Evolutionary conservation across 108 stramenopile species (phyloP), one percentile per base, ranked within the genome.

Genomic region (Nitzschia sp.): DNA sequence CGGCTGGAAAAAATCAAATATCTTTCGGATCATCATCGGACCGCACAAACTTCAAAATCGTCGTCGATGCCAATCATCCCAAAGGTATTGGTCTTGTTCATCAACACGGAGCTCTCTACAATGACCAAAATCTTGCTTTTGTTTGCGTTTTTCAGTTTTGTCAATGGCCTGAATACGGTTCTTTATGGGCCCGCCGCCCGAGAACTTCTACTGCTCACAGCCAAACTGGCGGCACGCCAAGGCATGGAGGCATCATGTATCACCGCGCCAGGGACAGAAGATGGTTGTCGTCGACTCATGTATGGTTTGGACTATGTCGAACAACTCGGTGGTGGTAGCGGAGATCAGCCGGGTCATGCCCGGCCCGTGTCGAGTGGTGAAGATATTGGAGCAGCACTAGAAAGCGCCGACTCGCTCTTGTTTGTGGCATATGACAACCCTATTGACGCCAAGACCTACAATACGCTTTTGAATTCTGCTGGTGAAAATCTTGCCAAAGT

Each of bases 171-270:
- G 19, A 46, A 45, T 25, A 35, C 64, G 3, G 72, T 74, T 9
- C 15, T 55, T 6, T 74, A 74, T 35, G 72, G 72, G 13, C 72
- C 64, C 25, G 51, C 28, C 24, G 21, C 42, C 13, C 19, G 59
- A 1, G 64, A 64, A 36, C 32, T 74, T 26, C n/a, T 66, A 19
- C 45, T 74, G 36, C 9, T 74, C 36, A 47, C 56, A 5, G 17
- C 72, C 54, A 74, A 74, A 51, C 9, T 74, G 4, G 64, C 72
- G 17, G 72, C 72, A 3, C 23, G 36, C n/a, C 55, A 74, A 21
- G 51, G 49, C 11, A 17, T 34, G 18, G 64, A 56, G 3, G 27
- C 64, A 4, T 56, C 36, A 18, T 45, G n/a, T 19, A 66, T 74
- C 25, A 66, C 64, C 33, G 72, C 47, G n/a, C 58, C 70, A 6